A percentile compares a stretch with the other conserved stretches of the same genome.
Evolutionary conservation across 2,329 filamentous ascomycete genomes (phyloP).

Genomic region (Pseudogymnoascus sp.): DNA sequence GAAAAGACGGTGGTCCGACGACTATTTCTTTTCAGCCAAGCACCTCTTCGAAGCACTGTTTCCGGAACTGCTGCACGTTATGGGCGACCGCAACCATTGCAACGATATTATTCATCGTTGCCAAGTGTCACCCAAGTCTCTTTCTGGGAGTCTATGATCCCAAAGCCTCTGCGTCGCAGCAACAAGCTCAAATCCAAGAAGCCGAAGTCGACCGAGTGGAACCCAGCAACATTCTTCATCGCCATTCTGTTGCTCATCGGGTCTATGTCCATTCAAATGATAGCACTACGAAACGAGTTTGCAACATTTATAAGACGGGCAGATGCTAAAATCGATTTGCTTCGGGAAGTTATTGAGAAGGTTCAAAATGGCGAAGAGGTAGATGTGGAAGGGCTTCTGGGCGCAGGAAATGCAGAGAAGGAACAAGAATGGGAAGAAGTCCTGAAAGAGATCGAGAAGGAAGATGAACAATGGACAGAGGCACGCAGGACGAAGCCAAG

Average conservation of each 20-base stretch:
- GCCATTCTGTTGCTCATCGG: constrained; percentile 80
- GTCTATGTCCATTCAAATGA: constrained; percentile 90
- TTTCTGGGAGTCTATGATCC: constrained; percentile 63
- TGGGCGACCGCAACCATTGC: constrained; percentile 8
- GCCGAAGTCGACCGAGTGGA: constrained; percentile 57
- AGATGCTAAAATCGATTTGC: constrained; percentile 66
- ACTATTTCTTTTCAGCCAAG: not conserved
- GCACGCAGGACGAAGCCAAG: constrained; percentile 21
- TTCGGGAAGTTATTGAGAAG: constrained; percentile 67
- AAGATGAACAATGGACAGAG: constrained; percentile 41
- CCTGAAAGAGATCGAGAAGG: constrained; percentile 56
- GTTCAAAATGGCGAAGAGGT: constrained; percentile 67
- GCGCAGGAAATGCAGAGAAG: constrained; percentile 64
- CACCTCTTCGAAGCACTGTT: not conserved
- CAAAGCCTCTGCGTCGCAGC: constrained; percentile 52
- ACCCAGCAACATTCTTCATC: constrained; percentile 76
- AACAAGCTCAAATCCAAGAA: constrained; percentile 30
- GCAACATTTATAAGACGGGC: constrained; percentile 64
- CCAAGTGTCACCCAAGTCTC: constrained; percentile 27
- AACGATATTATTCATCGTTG: constrained; percentile 31
- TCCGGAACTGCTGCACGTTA: not conserved
- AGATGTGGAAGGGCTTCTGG: constrained; percentile 74
- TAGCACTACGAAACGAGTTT: constrained; percentile 69
- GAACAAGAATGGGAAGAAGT: constrained; percentile 87
- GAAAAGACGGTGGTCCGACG: not conserved